Evolutionary conservation across 257 asterid genomes (phyloP), one percentile per base, ranked within the genome.

Genomic region (Nicotiana sylvestris): DNA sequence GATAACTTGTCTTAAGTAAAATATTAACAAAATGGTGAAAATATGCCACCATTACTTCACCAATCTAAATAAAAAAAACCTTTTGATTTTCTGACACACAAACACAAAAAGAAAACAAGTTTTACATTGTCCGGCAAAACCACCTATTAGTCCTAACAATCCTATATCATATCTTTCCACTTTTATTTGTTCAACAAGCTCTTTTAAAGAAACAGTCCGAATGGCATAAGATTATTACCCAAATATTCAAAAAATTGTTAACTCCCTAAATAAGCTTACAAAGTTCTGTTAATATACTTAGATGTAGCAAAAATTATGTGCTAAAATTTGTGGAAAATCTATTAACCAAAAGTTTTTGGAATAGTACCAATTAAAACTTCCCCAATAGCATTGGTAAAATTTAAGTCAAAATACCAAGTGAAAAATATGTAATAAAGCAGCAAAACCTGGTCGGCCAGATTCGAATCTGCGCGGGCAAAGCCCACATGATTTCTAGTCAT

Each of bases 391-490:
- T 32, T 2, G 2, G 33, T 32, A 32, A 32, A 32, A 32, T 32
- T 2, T 32, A 32, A 32, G 21, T 32, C 3, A 32, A 32, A 32
- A 32, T 32, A 32, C 0, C 6, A 33, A 33, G 37, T 33, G 37
- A 33, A 33, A 29, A 33, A 32, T 32, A 32, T 32, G 30, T 29
- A 21, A 29, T 29, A 29, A 29, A 29, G 33, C 33, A 32, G 33
- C 33, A 32, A 32, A 32, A 1, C 82, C 79, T 83, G 83, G 65
- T 43, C 86, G 83, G 68, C 82, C 81, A 65, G 84, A 80, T 84
- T 84, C 87, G 82, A 84, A 81, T 82, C 84, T 84, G 87, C 84
- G 84, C 84, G 21, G 21, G 21, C 21, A 21, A 21, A 21, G 21
- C 21, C 21, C 21, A 21, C 21, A 21, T 21, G 21, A 69, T 72